phyloP scores from a whole-genome alignment of 768 basidiomycete species.

The Clavaria fumosa region DNA sequence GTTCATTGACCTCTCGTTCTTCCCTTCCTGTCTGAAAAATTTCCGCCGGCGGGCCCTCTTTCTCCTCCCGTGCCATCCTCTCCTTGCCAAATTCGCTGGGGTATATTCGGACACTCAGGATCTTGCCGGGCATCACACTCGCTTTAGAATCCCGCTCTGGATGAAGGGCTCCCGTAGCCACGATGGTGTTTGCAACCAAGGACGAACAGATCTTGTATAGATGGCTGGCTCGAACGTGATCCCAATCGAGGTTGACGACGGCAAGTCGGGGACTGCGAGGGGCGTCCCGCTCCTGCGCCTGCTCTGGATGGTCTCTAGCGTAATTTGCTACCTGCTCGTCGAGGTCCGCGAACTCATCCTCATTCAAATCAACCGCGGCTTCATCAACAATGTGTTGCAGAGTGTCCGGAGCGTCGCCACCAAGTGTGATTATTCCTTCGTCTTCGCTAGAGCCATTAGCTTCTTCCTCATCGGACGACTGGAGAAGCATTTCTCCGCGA shows the following conservation, averaged over 20 bases:
- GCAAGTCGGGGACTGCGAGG: conserved; percentile 60
- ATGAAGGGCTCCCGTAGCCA: conserved; percentile 20
- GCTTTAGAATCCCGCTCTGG: conserved; percentile 11
- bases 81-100: conserved; percentile 90
- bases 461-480: conserved; percentile 75
- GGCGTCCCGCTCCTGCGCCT: conserved; percentile 24
- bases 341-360: conserved; percentile 51
- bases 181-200: conserved; percentile 48
- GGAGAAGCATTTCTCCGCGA: conserved; percentile 74
- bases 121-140: conserved; percentile 40
- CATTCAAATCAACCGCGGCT: conserved; percentile 65
- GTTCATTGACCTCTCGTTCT: conserved; percentile 46
- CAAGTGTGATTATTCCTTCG: conserved; percentile 37
- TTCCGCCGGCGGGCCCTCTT: conserved; percentile 77
- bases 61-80: conserved; percentile 74
- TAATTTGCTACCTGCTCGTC: conserved; percentile 63
- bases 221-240: conserved; percentile 79
- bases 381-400: conserved; percentile 27
- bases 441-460: conserved; percentile 20
- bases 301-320: conserved; percentile 27
- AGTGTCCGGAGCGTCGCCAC: conserved; percentile 28
- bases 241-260: conserved; percentile 96
- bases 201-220: conserved; percentile 89
- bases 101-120: conserved; percentile 71
- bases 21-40: conserved; percentile 48